Base-by-base conservation (phyloP, 2,329 filamentous ascomycete species). In the Ophiostoma montium region DNA sequence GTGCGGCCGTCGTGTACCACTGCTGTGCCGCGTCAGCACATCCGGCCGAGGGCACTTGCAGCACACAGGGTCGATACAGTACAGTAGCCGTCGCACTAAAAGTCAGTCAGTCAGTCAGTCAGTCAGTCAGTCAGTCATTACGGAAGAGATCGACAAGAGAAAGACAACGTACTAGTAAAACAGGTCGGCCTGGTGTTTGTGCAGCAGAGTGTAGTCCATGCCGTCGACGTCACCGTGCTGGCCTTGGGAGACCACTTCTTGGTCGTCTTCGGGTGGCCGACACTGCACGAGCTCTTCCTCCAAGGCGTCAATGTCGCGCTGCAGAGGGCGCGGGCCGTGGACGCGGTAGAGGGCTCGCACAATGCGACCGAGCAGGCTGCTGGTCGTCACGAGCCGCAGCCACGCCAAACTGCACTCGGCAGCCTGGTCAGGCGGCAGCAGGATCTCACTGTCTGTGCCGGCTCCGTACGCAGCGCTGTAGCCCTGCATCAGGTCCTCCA, bases 401-500 rank as follows among this genome's bases (percentile, higher is more conserved):
- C 47, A 49, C 39, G 44, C 44, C 31, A 12, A 39, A 6, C 18
- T 13, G 10, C 21, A 18, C 13, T 16, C 36, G 21, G 11, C 12
- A 6, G 36, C 36, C 18, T 39, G 36, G 3, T 21, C 21, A 5
- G 36, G 36, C 13, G 36, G 36, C 9, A 39, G 18, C 13, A 39
- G 36, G 13, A 39, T 21, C 11, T 39, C 18, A 18, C 18, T 21
- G 21, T 18, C 18, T 7, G 39, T 39, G 32, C 31, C 6, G 27
- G 21, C 3, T 33, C 9, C 11, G 39, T 41, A 16, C 19, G 16
- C 16, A 8, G 32, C 32, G 10, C 23, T 12, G 39, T 39, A 39
- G 7, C 36, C 41, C 7, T 49, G 32, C 2, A 49, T 16, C 18
- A 49, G 65, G 66, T 52, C 50, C 2, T 38, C 43, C 1, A 46